These are phyloP conservation scores for Lactifluus pinguis DNA, from an alignment of 768 basidiomycete genomes.

Conservation along the genomic window DNA sequence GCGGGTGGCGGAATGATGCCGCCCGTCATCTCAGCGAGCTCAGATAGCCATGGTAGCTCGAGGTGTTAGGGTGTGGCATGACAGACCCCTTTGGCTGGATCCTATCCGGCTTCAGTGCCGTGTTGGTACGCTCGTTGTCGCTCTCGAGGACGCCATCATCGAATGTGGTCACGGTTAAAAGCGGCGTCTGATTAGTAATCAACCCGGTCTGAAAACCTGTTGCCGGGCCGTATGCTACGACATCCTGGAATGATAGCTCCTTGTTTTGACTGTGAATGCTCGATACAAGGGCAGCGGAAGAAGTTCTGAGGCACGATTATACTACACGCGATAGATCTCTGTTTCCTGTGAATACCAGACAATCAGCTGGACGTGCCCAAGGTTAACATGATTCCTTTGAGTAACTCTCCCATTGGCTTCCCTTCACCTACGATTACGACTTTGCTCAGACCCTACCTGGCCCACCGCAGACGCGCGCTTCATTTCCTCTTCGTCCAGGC, in stretches of 20 bases:
- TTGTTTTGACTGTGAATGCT: neutral
- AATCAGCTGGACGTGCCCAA: neutral
- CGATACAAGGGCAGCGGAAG: neutral
- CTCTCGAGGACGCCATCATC: neutral
- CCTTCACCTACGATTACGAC: constrained; percentile 38
- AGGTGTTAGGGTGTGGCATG: too few relatives aligned
- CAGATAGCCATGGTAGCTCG: neutral
- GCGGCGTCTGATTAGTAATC: too few relatives aligned
- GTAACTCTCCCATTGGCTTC: neutral
- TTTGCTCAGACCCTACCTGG: constrained; percentile 33
- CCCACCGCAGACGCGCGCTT: constrained; percentile 39
- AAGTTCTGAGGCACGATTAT: neutral
- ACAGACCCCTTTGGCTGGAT: neutral
- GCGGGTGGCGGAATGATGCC: neutral
- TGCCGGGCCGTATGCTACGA: neutral
- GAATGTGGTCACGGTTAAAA: neutral
- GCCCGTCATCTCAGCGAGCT: neutral
- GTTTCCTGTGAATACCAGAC: neutral
- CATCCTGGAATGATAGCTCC: neutral
- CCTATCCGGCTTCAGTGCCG: neutral
- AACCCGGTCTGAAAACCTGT: neutral
- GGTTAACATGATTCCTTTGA: neutral
- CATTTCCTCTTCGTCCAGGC: constrained; percentile 79
- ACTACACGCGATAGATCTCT: neutral
- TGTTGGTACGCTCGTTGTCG: neutral